A percentile compares a stretch with the other conserved stretches of the same genome.
Evolutionary conservation across 176 grass and related monocot species (phyloP).

Genomic region (Pontederia crassipes): DNA sequence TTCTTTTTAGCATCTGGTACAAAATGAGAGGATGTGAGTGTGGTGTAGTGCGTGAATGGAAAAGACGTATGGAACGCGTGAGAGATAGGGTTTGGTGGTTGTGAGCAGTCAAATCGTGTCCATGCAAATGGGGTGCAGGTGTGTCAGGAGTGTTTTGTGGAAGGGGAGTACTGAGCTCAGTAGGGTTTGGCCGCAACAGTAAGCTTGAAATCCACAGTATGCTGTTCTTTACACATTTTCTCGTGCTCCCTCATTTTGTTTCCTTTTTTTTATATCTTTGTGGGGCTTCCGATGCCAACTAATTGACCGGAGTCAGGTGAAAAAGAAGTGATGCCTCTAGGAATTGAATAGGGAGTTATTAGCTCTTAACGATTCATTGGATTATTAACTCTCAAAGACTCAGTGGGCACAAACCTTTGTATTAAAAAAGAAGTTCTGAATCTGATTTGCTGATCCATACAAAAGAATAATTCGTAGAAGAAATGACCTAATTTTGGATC

Average conservation of each 20-base stretch:
- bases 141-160: constrained; percentile 50
- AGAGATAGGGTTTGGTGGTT: background rate
- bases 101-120: constrained; percentile 79
- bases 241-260: background rate
- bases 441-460: too few relatives aligned
- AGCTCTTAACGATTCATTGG: too few relatives aligned
- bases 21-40: background rate
- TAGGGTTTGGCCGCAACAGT: constrained; percentile 40
- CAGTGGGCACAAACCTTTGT: too few relatives aligned
- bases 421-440: too few relatives aligned
- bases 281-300: too few relatives aligned
- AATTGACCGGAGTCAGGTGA: too few relatives aligned
- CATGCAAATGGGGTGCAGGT: constrained; percentile 75
- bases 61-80: constrained; percentile 23
- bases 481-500: too few relatives aligned
- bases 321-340: too few relatives aligned
- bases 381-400: too few relatives aligned
- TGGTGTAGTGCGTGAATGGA: background rate
- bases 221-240: background rate
- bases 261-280: too few relatives aligned
- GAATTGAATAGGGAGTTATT: too few relatives aligned
- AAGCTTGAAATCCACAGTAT: background rate
- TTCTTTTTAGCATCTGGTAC: background rate
- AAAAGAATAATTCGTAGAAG: too few relatives aligned
- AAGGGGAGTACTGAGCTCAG: constrained; percentile 30